Conservation (phyloP, 352 stramenopile genomes). For the Globisporangium apiculatum region DNA sequence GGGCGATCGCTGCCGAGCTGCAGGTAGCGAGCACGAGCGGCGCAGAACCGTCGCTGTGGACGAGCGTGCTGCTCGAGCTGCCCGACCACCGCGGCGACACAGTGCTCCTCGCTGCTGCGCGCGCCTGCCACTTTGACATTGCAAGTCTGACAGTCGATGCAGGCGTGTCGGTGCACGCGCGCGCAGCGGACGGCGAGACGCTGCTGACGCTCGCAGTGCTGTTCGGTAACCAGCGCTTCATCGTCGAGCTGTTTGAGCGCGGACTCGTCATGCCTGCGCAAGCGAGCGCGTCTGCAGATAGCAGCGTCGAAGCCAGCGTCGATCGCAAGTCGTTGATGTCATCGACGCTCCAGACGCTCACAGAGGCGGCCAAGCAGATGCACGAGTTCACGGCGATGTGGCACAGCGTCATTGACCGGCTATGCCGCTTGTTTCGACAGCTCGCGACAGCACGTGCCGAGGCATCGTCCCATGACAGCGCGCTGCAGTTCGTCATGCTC, state of each 20-base stretch:
- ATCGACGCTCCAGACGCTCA: conserved; percentile 1
- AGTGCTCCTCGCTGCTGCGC: neutral
- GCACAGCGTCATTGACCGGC: neutral
- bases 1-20: neutral
- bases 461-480: neutral
- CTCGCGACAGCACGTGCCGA: neutral
- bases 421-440: neutral
- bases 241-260: neutral
- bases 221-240: neutral
- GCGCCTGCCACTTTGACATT: neutral
- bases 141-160: neutral
- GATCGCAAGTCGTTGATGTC: neutral
- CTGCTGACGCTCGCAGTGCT: neutral
- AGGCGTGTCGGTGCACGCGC: neutral
- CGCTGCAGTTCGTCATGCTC: conserved; percentile 2
- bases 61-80: neutral
- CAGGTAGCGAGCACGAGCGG: neutral
- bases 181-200: neutral
- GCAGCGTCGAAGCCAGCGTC: neutral
- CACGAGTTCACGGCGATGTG: conserved; percentile 4
- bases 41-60: neutral
- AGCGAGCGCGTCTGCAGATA: neutral
- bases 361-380: neutral
- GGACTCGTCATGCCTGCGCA: too few relatives aligned
- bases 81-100: neutral